Percentiles rank a stretch among this genome's conserved stretches.
phyloP scores from a whole-genome alignment of 2,329 filamentous ascomycete species.

The Chaetothyriales sp. region DNA sequence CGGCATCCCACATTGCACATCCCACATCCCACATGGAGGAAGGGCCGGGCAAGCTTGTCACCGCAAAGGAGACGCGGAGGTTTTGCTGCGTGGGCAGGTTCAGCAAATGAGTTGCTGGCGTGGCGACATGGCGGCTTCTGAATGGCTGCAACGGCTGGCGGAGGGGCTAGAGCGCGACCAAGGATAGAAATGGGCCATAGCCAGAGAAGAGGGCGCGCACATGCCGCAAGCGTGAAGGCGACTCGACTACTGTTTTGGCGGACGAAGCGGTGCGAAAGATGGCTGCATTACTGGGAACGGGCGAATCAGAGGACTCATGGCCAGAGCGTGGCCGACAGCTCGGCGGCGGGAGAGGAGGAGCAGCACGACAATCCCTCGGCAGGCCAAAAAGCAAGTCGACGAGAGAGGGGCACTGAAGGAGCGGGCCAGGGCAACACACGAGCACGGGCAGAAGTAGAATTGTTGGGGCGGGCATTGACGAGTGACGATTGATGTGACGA shows the following conservation, averaged over 20 bases:
- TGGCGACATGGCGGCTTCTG: background rate
- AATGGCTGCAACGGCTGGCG: background rate
- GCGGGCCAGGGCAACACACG: too few species aligned
- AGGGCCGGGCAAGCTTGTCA: background rate
- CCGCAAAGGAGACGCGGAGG: background rate
- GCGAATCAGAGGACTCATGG: background rate
- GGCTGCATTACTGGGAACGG: background rate
- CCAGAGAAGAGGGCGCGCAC: background rate
- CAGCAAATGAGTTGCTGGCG: background rate
- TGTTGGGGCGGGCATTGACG: background rate
- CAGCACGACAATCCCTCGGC: background rate
- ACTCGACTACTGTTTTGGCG: background rate
- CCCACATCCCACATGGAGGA: background rate
- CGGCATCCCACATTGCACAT: background rate
- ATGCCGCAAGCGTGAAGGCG: background rate
- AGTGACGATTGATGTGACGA: too few species aligned
- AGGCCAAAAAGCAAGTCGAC: background rate
- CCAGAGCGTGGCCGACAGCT: background rate
- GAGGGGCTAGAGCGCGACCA: background rate
- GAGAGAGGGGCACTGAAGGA: too few species aligned
- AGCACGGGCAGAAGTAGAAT: background rate
- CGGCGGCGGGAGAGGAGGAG: background rate
- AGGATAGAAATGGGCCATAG: background rate
- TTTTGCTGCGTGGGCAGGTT: background rate
- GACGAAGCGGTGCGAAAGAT: background rate